These are phyloP conservation scores for Trichoderma asperelloides DNA, from an alignment of 495 filamentous ascomycete species.

Conservation along the genomic window DNA sequence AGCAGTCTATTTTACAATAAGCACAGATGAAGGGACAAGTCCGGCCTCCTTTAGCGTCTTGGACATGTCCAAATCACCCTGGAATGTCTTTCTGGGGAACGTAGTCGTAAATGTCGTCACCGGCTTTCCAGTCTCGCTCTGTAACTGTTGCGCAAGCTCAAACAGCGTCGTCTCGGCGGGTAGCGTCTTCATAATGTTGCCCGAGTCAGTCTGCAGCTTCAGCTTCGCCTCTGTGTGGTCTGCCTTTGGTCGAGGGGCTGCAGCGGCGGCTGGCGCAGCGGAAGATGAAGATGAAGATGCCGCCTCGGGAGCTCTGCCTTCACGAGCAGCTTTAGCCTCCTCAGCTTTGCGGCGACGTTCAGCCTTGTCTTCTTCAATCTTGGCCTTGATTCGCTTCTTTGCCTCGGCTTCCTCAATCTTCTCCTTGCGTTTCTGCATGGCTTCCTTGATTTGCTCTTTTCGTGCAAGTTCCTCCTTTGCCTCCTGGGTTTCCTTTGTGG, in stretches of 20 bases:
- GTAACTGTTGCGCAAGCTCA: conserved; percentile 73
- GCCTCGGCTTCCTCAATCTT: conserved; percentile 82
- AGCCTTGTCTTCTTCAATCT: conserved; percentile 85
- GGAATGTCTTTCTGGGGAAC: conserved; percentile 78
- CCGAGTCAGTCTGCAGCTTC: conserved; percentile 64
- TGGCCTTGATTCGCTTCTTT: conserved; percentile 78
- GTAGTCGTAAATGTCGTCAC: conserved; percentile 73
- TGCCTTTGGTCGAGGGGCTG: conserved; percentile 27
- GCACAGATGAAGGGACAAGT: conserved; percentile 75
- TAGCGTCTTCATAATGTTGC: conserved; percentile 74
- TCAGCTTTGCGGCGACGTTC: conserved; percentile 76
- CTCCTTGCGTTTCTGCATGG: conserved; percentile 71
- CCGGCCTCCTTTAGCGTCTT: conserved; percentile 89
- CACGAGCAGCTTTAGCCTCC: conserved; percentile 71
- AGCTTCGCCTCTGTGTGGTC: conserved; percentile 71
- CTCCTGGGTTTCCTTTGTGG: conserved; percentile 68
- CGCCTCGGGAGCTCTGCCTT: conserved; percentile 52
- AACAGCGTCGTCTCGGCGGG: conserved; percentile 84
- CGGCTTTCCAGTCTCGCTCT: conserved; percentile 44
- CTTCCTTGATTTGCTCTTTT: conserved; percentile 87
- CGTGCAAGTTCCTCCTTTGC: conserved; percentile 73
- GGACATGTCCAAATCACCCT: conserved; percentile 68
- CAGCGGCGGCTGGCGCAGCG: conserved; percentile 25
- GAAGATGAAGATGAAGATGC: conserved; percentile 28
- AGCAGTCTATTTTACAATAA: conserved; percentile 57